Evolutionary conservation across 1,139 yeast species (phyloP).

Genomic region (Taiozyma onychis): DNA sequence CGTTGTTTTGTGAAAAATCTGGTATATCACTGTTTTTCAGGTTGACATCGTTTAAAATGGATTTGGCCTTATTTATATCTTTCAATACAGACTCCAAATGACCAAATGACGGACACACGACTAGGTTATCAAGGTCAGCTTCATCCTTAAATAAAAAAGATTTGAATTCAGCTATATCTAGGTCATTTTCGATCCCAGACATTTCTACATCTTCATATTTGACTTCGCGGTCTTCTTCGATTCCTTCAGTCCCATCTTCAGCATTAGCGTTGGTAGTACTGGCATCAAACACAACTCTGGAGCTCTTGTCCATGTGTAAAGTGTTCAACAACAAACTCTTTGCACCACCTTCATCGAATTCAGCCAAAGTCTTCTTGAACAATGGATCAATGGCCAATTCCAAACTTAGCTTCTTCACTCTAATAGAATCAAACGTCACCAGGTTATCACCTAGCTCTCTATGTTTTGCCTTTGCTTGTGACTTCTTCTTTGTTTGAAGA

Average conservation of each 20-base stretch:
- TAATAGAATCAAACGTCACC: conserved; percentile 54
- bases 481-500: conserved; percentile 27
- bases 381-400: conserved; percentile 82
- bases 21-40: conserved; percentile 3
- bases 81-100: conserved; percentile 52
- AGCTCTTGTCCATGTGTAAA: conserved; percentile 33
- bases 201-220: conserved; percentile 22
- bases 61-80: conserved; percentile 53
- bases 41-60: conserved; percentile 45
- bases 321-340: conserved; percentile 75
- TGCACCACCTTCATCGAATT: conserved; percentile 95
- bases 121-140: conserved; percentile 34
- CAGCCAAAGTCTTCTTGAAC: conserved; percentile 83
- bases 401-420: conserved; percentile 65
- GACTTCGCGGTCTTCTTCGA: conserved; percentile 12
- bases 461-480: conserved; percentile 29
- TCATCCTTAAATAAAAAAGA: conserved; percentile 29
- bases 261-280: conserved; percentile 15
- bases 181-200: conserved; percentile 16
- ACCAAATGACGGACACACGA: conserved; percentile 59
- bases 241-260: conserved; percentile 6
- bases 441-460: conserved; percentile 43
- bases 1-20: conserved; percentile 3
- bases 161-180: conserved; percentile 25
- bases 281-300: conserved; percentile 36